phyloP scores from a whole-genome alignment of 306 rosid species.

The Begonia loranthoides region DNA sequence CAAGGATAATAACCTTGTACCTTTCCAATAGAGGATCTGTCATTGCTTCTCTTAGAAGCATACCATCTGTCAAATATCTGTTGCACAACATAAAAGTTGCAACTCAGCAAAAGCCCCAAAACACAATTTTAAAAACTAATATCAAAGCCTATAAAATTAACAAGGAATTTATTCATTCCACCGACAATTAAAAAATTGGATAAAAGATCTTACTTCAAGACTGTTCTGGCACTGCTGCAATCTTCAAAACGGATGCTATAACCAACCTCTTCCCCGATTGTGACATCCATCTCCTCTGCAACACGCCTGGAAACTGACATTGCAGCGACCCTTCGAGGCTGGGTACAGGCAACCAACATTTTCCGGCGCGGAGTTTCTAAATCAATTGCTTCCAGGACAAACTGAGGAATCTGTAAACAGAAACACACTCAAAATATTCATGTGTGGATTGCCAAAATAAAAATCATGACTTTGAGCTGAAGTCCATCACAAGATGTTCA shows the following conservation, averaged over 20 bases:
- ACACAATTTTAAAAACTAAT: no score
- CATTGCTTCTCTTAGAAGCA: constrained; percentile 97
- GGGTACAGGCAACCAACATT: constrained; percentile 91
- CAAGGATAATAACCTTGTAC: constrained; percentile 76
- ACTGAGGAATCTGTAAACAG: constrained; percentile 73
- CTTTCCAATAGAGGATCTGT: constrained; percentile 90
- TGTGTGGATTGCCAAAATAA: neutral
- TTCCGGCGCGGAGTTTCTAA: constrained; percentile 53
- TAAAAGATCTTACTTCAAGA: constrained; percentile 55
- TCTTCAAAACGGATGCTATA: constrained; percentile 96
- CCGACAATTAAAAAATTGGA: no score
- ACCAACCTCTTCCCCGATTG: constrained; percentile 96
- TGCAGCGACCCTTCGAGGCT: constrained; percentile 97
- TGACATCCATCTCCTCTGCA: constrained; percentile 99
- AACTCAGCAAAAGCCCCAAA: neutral
- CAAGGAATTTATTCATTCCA: no score
- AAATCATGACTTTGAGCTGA: neutral
- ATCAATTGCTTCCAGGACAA: constrained; percentile 82
- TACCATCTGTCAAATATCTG: constrained; percentile 93
- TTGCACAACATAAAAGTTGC: neutral
- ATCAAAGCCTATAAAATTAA: no score
- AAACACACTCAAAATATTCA: neutral
- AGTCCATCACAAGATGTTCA: neutral
- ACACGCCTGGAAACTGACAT: constrained; percentile 96
- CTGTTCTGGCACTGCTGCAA: constrained; percentile 82